Conservation (phyloP, 176 grass and related monocot genomes). For the Thalia dealbata region DNA sequence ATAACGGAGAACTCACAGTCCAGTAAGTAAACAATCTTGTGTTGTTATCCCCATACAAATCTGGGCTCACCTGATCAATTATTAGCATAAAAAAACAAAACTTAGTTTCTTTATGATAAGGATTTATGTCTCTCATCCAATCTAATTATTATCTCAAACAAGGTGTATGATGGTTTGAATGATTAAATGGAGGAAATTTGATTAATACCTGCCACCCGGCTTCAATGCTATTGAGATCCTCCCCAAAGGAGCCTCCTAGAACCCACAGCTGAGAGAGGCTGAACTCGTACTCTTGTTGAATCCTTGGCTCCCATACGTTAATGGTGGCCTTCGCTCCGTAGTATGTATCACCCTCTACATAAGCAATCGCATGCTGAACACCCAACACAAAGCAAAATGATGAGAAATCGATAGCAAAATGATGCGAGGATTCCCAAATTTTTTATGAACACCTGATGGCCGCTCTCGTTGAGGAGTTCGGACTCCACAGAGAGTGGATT, state of each 20-base stretch:
- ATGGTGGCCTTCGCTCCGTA: conserved; percentile 13
- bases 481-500: background rate
- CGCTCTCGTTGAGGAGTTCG: conserved; percentile 10
- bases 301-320: conserved; percentile 11
- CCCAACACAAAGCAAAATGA: background rate
- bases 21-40: conserved; percentile 13
- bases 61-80: conserved; percentile 1
- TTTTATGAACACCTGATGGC: conserved; percentile 5
- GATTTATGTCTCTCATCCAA: too few species aligned
- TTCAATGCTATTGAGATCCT: conserved; percentile 8
- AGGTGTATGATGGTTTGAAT: too few species aligned
- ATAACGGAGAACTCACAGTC: conserved; percentile 3
- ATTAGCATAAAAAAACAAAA: background rate
- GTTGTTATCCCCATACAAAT: conserved; percentile 6
- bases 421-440: background rate
- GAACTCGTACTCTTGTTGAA: conserved; percentile 3
- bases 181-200: too few species aligned
- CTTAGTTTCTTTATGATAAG: too few species aligned
- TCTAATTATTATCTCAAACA: too few species aligned
- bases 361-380: conserved; percentile 11
- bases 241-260: background rate
- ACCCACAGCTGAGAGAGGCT: conserved; percentile 14
- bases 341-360: conserved; percentile 6
- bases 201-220: conserved; percentile 5
- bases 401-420: background rate